phyloP scores from a whole-genome alignment of 441 rosid genomes.

The Populus hybrid region DNA sequence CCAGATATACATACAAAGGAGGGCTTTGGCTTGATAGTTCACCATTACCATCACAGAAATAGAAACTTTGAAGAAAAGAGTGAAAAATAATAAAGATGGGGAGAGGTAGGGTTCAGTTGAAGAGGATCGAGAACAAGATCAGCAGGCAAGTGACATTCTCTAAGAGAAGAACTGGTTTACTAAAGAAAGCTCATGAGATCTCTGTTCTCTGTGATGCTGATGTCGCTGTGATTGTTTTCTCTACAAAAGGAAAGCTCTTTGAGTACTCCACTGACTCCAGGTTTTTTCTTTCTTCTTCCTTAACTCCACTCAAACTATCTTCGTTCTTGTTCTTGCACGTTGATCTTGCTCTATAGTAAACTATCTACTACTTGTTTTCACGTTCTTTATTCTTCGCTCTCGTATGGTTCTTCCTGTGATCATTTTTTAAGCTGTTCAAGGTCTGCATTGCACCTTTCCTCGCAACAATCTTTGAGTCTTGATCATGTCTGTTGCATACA shows the following conservation, averaged over 20 bases:
- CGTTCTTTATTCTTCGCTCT: neutral
- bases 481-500: neutral
- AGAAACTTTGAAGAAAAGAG: slow-evolving; percentile 20
- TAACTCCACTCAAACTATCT: neutral
- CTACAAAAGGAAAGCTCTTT: slow-evolving; percentile 78
- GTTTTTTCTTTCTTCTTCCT: slow-evolving; percentile 20
- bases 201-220: slow-evolving; percentile 29
- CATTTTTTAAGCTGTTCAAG: neutral
- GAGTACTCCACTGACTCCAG: slow-evolving; percentile 69
- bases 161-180: slow-evolving; percentile 52
- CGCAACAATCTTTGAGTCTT: neutral
- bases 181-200: slow-evolving; percentile 91
- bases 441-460: neutral
- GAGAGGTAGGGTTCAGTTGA: slow-evolving; percentile 83
- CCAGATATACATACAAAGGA: neutral
- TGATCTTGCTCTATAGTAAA: neutral
- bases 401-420: neutral
- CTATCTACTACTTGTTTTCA: neutral
- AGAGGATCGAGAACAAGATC: slow-evolving; percentile 88
- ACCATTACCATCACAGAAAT: slow-evolving; percentile 18
- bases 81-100: slow-evolving; percentile 39
- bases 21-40: neutral
- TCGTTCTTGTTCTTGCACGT: neutral
- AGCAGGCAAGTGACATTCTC: slow-evolving; percentile 43
- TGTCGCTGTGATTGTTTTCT: slow-evolving; percentile 73